Base-by-base conservation (phyloP, 306 rosid genomes). In the Arachis stenosperma region DNA sequence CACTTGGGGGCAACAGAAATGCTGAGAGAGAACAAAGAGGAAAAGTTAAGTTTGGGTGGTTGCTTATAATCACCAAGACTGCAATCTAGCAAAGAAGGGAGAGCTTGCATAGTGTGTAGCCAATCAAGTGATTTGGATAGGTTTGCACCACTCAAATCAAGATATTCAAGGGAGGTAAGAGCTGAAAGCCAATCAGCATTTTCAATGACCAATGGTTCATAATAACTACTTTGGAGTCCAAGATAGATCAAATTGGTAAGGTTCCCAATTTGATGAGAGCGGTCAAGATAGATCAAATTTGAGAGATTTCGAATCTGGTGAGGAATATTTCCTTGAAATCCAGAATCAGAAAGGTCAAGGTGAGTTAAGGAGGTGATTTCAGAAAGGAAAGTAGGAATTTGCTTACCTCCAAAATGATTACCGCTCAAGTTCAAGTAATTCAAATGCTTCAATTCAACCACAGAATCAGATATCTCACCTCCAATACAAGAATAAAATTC, bases 391-490 rank as follows among this genome's bases (percentile, higher is more conserved):
- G 11, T 37, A 39, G 80, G 74, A 39, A 76, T 50, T 39, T 52
- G 47, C 41, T 1, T 73, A 11, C 63, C 55, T 55, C 10, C 14
- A 11, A 50, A 27, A 6, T 12, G 0, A 70, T 56, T 70, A 30
- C 6, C 3, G 30, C 78, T 63, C n/a, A 70, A 70, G 44, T 57
- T 44, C 70, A 73, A 61, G 58, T 58, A 30, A 71, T 14, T 47
- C 59, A 72, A 47, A 72, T 72, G 77, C 51, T 72, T 72, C 61
- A 74, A 74, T 22, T 74, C 66, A 56, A n/a, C 43, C 37, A 56
- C 12, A 22, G 65, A 70, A 41, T 39, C 7, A 56, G 7, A 17
- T 22, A 67, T 8, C 48, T 36, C 14, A 17, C 22, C 22, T 17
- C 22, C 22, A 17, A 17, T 17, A 17, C 22, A 17, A 17, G 22